These are phyloP conservation scores for Circinella umbellata DNA, from an alignment of 371 early-diverging fungal genomes.

Conservation along the genomic window DNA sequence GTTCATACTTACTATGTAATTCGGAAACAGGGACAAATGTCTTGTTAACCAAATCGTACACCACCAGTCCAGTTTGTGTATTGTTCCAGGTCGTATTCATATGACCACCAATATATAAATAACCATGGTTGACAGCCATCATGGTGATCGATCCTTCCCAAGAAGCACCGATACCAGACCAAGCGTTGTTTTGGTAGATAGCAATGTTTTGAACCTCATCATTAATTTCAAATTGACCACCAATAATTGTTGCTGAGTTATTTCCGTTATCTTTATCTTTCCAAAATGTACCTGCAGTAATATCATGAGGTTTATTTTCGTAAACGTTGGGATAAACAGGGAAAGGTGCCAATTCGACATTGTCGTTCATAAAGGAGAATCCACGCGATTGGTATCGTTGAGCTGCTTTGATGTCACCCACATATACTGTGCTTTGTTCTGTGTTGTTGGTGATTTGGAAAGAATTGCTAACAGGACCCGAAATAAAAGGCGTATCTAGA, in stretches of 20 bases:
- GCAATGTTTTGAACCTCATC: constrained; percentile 47
- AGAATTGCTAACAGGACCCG: constrained; percentile 28
- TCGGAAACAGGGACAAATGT: constrained; percentile 28
- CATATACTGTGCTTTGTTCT: constrained; percentile 18
- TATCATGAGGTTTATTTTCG: constrained; percentile 10
- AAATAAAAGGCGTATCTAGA: constrained; percentile 27
- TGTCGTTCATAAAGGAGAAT: constrained; percentile 30
- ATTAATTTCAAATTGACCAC: constrained; percentile 41
- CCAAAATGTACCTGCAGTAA: constrained; percentile 43
- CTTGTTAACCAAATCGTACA: constrained; percentile 44
- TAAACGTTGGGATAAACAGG: constrained; percentile 36
- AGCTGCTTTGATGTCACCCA: constrained; percentile 44
- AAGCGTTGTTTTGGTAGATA: constrained; percentile 39
- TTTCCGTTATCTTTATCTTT: constrained; percentile 27
- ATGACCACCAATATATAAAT: constrained; percentile 58
- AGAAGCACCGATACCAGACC: constrained; percentile 47
- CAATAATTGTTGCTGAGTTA: constrained; percentile 37
- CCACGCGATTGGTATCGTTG: constrained; percentile 43
- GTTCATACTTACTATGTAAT: constrained; percentile 33
- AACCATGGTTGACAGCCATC: constrained; percentile 38
- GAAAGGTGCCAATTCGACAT: constrained; percentile 24
- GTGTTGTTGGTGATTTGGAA: constrained; percentile 13
- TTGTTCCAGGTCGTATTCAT: constrained; percentile 24
- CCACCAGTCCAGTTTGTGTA: constrained; percentile 27
- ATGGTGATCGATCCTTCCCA: constrained; percentile 42